Evolutionary conservation across 2,329 filamentous ascomycete species (phyloP).

Genomic region (Diaporthe vexans): DNA sequence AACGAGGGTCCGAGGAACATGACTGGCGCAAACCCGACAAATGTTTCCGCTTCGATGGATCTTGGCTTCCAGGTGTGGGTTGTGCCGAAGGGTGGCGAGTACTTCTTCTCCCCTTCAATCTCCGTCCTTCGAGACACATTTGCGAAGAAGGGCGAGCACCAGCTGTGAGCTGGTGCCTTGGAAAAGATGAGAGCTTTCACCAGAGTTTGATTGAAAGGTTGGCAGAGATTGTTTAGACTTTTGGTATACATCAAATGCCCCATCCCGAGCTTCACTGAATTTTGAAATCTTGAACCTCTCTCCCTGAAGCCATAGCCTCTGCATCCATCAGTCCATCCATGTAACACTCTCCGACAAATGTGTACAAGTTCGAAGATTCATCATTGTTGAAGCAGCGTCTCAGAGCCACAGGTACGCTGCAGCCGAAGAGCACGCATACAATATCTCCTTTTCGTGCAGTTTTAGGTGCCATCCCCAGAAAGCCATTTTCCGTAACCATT

Average conservation of each 20-base stretch:
- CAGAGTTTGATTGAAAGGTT: neutral
- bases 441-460: conserved; percentile 30
- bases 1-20: conserved; percentile 46
- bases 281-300: conserved; percentile 1
- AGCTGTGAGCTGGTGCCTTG: neutral
- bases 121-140: conserved; percentile 46
- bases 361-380: neutral
- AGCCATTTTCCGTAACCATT: conserved; percentile 25
- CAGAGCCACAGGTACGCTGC: conserved; percentile 26
- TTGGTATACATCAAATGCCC: neutral
- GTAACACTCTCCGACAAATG: conserved; percentile 35
- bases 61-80: conserved; percentile 55
- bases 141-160: conserved; percentile 3
- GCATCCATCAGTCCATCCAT: conserved; percentile 35
- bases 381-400: neutral
- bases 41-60: conserved; percentile 40
- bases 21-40: conserved; percentile 46
- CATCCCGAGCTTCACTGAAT: neutral
- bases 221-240: neutral
- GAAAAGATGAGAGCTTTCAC: neutral
- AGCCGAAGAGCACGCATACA: conserved; percentile 35
- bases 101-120: conserved; percentile 61
- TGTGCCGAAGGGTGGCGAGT: conserved; percentile 58
- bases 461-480: conserved; percentile 22
- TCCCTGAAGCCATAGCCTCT: conserved; percentile 16